A percentile compares a stretch with the other conserved stretches of the same genome.
Evolutionary conservation across 1,284 basidiomycete genomes (phyloP).

Genomic region (Tranzscheliella williamsii): DNA sequence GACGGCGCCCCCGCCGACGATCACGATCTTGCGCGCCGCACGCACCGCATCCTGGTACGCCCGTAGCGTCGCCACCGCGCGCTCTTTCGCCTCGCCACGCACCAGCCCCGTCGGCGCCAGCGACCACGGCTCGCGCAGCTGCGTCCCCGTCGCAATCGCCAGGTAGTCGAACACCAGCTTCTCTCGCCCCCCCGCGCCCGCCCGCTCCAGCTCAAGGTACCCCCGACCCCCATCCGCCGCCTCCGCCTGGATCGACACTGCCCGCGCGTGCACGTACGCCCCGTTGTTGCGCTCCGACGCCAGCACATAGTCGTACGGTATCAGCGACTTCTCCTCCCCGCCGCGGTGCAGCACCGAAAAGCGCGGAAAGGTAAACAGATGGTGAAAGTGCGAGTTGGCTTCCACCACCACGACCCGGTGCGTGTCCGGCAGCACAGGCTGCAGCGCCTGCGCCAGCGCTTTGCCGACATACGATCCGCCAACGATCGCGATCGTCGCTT

Average conservation of each 20-base stretch:
- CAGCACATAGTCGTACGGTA: conserved; percentile 69
- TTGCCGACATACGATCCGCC: conserved; percentile 36
- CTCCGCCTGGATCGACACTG: conserved; percentile 8
- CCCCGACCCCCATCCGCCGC: background rate
- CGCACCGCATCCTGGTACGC: conserved; percentile 37
- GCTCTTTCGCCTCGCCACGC: conserved; percentile 19
- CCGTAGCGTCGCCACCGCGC: conserved; percentile 43
- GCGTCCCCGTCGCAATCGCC: conserved; percentile 32
- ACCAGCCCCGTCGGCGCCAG: conserved; percentile 3
- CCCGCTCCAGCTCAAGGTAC: conserved; percentile 12
- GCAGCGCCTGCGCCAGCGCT: conserved; percentile 58
- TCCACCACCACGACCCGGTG: conserved; percentile 64
- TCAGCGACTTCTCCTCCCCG: conserved; percentile 67
- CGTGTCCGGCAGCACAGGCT: conserved; percentile 58
- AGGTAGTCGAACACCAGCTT: conserved; percentile 26
- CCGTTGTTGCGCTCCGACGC: background rate
- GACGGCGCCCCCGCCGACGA: conserved; percentile 58
- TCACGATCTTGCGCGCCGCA: conserved; percentile 42
- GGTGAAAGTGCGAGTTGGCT: conserved; percentile 64
- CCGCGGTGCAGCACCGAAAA: conserved; percentile 63
- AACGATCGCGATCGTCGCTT: conserved; percentile 23
- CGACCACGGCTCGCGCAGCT: conserved; percentile 19
- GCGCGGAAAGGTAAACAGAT: conserved; percentile 66
- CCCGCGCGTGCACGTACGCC: conserved; percentile 15
- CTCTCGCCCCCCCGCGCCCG: background rate